These are phyloP conservation scores for Trypanosoma vivax DNA, from an alignment of 208 protist genomes.

Conservation along the genomic window DNA sequence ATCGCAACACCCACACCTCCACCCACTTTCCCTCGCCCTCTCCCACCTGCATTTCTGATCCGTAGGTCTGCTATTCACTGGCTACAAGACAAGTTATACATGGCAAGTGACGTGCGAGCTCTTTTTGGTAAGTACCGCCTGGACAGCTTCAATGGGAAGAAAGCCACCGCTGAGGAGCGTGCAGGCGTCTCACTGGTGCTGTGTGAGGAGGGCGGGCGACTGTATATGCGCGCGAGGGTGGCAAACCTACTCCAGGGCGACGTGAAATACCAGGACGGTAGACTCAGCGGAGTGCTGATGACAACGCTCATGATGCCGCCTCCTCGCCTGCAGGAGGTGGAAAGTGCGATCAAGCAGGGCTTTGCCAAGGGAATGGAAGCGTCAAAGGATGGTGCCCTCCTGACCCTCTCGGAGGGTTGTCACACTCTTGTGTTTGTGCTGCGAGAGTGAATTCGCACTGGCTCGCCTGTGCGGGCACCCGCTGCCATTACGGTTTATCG, in stretches of 20 bases:
- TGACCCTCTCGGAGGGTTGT: slow-evolving; percentile 23
- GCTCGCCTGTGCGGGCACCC: no score
- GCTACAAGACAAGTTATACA: background rate
- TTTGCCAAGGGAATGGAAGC: slow-evolving; percentile 32
- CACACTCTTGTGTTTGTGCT: slow-evolving; percentile 26
- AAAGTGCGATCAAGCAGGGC: slow-evolving; percentile 24
- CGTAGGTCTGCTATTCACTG: no score
- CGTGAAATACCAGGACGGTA: slow-evolving; percentile 19
- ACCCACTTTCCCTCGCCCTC: no score
- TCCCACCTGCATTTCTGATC: no score
- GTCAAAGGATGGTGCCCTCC: slow-evolving; percentile 12
- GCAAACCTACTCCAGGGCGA: slow-evolving; percentile 29
- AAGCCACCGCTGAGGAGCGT: background rate
- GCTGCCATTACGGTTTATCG: no score
- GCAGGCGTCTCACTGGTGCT: slow-evolving; percentile 1
- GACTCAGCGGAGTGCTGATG: slow-evolving; percentile 30
- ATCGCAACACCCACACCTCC: no score
- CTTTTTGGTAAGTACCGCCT: slow-evolving; percentile 3
- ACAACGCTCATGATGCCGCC: slow-evolving; percentile 33
- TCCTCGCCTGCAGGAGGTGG: slow-evolving; percentile 31
- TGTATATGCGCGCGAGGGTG: slow-evolving; percentile 14
- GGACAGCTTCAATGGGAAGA: slow-evolving; percentile 1
- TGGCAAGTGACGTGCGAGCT: background rate
- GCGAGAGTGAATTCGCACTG: background rate
- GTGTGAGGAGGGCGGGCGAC: slow-evolving; percentile 21